These are phyloP conservation scores for Ganoderma resinaceum DNA, from an alignment of 1,284 basidiomycete genomes.

Conservation along the genomic window DNA sequence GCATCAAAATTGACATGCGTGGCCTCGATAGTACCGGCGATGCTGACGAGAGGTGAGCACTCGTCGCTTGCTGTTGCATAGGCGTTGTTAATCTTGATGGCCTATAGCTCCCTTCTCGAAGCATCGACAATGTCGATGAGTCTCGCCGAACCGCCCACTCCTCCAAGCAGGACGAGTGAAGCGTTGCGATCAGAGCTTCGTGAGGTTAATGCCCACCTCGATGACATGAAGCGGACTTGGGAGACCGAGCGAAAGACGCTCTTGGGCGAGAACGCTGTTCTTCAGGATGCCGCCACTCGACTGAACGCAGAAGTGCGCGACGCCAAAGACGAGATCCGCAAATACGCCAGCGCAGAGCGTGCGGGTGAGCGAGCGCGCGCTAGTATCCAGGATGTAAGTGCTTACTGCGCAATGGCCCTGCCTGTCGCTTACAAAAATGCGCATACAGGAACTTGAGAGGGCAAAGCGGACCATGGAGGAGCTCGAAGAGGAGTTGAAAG, in stretches of 20 bases:
- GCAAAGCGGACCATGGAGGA: slow-evolving; percentile 70
- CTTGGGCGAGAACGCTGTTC: slow-evolving; percentile 70
- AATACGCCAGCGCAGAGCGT: slow-evolving; percentile 57
- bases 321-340: slow-evolving; percentile 62
- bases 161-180: slow-evolving; percentile 69
- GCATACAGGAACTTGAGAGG: slow-evolving; percentile 67
- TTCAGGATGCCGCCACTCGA: slow-evolving; percentile 71
- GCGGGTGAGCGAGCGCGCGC: slow-evolving; percentile 52
- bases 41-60: slow-evolving; percentile 65
- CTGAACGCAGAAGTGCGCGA: slow-evolving; percentile 66
- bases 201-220: slow-evolving; percentile 66
- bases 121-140: slow-evolving; percentile 52
- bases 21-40: slow-evolving; percentile 46
- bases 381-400: slow-evolving; percentile 63
- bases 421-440: not conserved
- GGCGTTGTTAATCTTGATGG: not conserved
- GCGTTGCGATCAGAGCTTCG: slow-evolving; percentile 62
- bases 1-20: slow-evolving; percentile 61
- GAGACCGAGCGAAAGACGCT: slow-evolving; percentile 66
- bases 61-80: not conserved
- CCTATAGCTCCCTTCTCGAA: slow-evolving; percentile 58
- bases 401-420: no score
- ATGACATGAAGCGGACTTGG: slow-evolving; percentile 69
- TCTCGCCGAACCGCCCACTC: slow-evolving; percentile 51
- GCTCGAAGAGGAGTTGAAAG: slow-evolving; percentile 70